Base-by-base conservation (phyloP, 331 rosid species). In the Acacia concinna region DNA sequence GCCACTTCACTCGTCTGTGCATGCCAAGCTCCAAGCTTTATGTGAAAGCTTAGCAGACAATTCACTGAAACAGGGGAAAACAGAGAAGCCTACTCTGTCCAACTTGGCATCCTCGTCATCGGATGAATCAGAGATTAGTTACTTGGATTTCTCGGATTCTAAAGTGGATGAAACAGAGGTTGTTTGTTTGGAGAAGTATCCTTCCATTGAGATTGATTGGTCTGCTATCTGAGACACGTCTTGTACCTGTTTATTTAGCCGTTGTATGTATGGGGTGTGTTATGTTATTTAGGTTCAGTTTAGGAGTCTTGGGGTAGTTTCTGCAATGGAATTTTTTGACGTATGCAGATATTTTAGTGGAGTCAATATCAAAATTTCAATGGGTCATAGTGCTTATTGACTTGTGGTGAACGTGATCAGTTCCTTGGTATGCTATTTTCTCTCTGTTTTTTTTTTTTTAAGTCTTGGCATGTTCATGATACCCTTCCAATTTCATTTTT, bases 181-280 rank as follows among this genome's bases (percentile, higher is more conserved):
- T 30, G 88, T 86, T n/a, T 84, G 84, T 74, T 81, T 93, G 89
- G 92, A 86, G 68, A 93, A 91, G 87, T 91, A 8, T 75, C 96
- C 98, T 81, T 95, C 99, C 0, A 84, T 88, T 60, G 99, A 95
- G 85, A 95, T 93, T 67, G 99, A 93, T 74, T 95, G 97, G 99
- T 90, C 84, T 31, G 93, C 98, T 68, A 73, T 94, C 47, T 90
- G 78, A 91, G 18, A 20, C 59, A 52, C 46, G 66, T 78, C 62
- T 40, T 66, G 21, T 47, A 47, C 17, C 51, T 49, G 54, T 20
- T 31, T 14, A 30, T 72, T 76, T 28, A 12, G 7, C 27, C 31
- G 41, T 71, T 23, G 17, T 51, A 25, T 69, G 75, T 68, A 21
- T 25, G n/a, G 14, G 34, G 18, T 38, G 74, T 67, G 28, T 76